Percentiles rank a stretch among this genome's conserved stretches.
phyloP scores from a whole-genome alignment of 768 basidiomycete genomes.

The Hygrophorus russula region DNA sequence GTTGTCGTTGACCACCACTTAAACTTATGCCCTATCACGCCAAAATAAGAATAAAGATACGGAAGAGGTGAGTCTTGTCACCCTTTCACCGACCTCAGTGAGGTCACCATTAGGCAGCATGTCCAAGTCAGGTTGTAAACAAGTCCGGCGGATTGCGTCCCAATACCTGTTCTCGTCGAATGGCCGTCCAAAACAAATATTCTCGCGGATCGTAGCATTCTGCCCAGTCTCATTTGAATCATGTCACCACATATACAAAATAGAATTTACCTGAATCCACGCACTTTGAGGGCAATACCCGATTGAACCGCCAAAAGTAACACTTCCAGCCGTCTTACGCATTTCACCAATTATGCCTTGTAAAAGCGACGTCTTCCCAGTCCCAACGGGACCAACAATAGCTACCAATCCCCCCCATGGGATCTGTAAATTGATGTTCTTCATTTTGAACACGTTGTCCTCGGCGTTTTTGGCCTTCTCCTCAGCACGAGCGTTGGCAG shows the following conservation, averaged over 20 bases:
- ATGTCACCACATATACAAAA: conserved; percentile 3
- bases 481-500: conserved; percentile 10
- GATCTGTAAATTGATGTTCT: conserved; percentile 52
- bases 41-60: conserved; percentile 1
- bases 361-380: conserved; percentile 58
- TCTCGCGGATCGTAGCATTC: conserved; percentile 82
- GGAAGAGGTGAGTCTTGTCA: neutral
- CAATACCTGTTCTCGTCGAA: conserved; percentile 78
- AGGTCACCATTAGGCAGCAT: conserved; percentile 68
- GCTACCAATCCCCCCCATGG: conserved; percentile 73
- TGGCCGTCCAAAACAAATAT: conserved; percentile 78
- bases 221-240: conserved; percentile 12
- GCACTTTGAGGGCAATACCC: conserved; percentile 81
- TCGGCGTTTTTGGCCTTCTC: conserved; percentile 24
- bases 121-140: conserved; percentile 69
- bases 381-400: conserved; percentile 75
- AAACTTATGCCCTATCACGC: conserved; percentile 63
- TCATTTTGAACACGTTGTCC: conserved; percentile 49
- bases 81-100: conserved; percentile 77
- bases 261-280: conserved; percentile 65
- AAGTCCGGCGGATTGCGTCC: conserved; percentile 69
- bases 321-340: conserved; percentile 53
- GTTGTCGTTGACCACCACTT: conserved; percentile 72
- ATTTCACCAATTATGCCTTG: conserved; percentile 79
- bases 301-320: conserved; percentile 65